Evolutionary conservation across 164 flowering plant genomes (phyloP), one percentile per base, ranked within the genome.

Genomic region (Dillenia suffruticosa): DNA sequence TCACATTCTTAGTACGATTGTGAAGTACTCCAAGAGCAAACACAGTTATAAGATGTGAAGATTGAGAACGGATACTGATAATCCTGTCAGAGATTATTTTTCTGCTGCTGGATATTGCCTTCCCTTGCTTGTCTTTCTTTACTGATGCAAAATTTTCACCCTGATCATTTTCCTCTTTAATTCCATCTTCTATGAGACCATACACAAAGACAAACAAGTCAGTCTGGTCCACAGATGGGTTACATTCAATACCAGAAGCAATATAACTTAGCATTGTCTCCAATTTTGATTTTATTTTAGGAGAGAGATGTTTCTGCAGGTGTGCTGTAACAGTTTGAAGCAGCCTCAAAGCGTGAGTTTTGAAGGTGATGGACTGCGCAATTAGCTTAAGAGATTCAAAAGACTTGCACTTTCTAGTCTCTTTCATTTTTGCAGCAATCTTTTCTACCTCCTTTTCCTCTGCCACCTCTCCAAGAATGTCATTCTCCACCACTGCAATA

Each of bases 361-460:
- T 82, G 73, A 95, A 95, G 12, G 88, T 89, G 60, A 92, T 65
- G 61, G 55, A 83, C 66, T 82, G 85, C 9, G 97, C 84, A 62
- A 95, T 79, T 63, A 92, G 59, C 68, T 77, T 75, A 46, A 95
- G 76, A 14, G 96, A 82, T 46, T 88, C 94, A 72, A 82, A 88
- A 8, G 97, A 92, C 74, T 82, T 86, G 40, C 65, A 72, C 72
- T 82, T 88, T 67, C 79, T 83, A 2, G 97, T 89, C 72, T 95
- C 99, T 70, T 88, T 95, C 97, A 92, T 88, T 79, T 95, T 95
- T 16, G 93, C 84, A 70, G 99, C 96, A 77, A 95, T 82, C 81
- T 92, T 95, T 22, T 85, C 97, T 58, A 92, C 96, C 62, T 92
- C 99, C 68, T 92, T 95, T 76, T 95, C 82, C 63, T 92, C 96